Base-by-base conservation (phyloP, 257 asterid species). In the Coffea eugenioides region DNA sequence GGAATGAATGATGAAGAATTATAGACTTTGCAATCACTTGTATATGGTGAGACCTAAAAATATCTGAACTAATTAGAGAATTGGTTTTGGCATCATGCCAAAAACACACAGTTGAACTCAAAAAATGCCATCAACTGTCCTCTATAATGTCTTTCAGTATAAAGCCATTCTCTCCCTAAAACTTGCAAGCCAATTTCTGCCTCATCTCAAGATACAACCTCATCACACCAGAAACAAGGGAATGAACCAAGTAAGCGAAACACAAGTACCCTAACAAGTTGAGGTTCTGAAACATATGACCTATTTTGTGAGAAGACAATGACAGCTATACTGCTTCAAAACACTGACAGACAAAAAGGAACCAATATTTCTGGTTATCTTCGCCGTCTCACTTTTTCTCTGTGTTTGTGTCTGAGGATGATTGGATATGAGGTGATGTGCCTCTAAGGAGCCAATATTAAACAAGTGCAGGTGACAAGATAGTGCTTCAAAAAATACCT, bases 401-500 rank as follows among this genome's bases (percentile, higher is more conserved):
- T 39, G 67, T 25, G 14, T 10, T 25, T 62, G 34, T n/a, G 15
- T 9, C 16, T n/a, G 43, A 57, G 25, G 65, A 71, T 21, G 52
- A 27, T 27, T 65, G 70, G 39, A 57, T 21, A 20, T 2, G 25
- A 20, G 0, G 43, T 65, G 69, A 25, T 8, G 8, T 65, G 69
- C 65, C 65, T 57, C 65, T 57, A 20, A 5, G 21, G 7, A 59
- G 43, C 46, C 48, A 69, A 41, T 21, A 57, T 10, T 51, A 51
- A 12, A 41, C 27, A 59, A 71, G 69, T 71, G 67, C 78, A 56
- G 61, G 46, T 73, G 45, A 18, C 74, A 70, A 80, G 39, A 74
- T 15, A 20, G 59, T 12, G 43, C 21, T 25, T 5, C 23, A 11
- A 57, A 49, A 2, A 45, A n/a, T 77, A 84, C 84, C 87, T 84